Conservation (phyloP, 805 yeast genomes). For the Myxozyma vanderwaltii region DNA sequence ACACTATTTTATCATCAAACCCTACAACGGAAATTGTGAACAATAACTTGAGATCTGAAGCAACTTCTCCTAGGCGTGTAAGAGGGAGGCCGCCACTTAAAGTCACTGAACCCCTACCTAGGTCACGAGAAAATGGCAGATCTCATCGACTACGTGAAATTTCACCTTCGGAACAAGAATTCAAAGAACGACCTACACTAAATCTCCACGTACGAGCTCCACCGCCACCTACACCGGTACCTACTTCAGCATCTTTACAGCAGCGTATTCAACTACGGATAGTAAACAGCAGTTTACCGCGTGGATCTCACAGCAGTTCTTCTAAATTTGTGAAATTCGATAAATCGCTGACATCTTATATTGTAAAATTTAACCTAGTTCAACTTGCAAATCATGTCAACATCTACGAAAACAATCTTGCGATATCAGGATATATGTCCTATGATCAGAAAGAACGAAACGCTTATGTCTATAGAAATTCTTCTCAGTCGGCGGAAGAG, state of each 20-base stretch:
- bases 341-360: constrained; percentile 7
- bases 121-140: neutral
- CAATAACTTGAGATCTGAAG: neutral
- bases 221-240: neutral
- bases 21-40: neutral
- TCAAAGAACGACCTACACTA: neutral
- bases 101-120: neutral
- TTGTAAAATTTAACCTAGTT: constrained; percentile 21
- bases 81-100: neutral
- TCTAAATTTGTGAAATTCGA: constrained; percentile 9
- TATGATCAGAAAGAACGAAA: constrained; percentile 18
- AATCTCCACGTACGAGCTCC: constrained; percentile 4
- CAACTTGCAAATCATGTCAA: constrained; percentile 25
- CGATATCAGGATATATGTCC: constrained; percentile 22
- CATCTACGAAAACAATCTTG: constrained; percentile 22
- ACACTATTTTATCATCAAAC: neutral
- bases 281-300: neutral
- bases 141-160: neutral
- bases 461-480: constrained; percentile 2
- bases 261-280: constrained; percentile 4
- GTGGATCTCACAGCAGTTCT: neutral
- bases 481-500: neutral
- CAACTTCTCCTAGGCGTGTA: neutral
- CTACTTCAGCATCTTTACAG: neutral
- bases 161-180: neutral